Percentiles rank a stretch among this genome's conserved stretches.
Evolutionary conservation across 1,284 basidiomycete genomes (phyloP).

Genomic region (Xanthoconium separans): DNA sequence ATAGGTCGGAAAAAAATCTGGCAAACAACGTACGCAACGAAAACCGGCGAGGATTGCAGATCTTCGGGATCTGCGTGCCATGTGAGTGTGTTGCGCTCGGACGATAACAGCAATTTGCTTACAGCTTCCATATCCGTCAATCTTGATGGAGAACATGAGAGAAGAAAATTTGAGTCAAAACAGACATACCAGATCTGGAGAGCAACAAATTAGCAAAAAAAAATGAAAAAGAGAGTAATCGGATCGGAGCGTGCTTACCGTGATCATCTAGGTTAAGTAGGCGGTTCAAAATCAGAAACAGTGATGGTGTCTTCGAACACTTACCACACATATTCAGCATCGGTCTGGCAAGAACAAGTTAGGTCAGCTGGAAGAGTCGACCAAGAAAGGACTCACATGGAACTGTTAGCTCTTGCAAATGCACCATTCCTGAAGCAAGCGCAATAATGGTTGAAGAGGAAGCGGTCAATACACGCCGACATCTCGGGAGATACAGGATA

Average conservation of each 20-base stretch:
- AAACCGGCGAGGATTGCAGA: slow-evolving; percentile 76
- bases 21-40: slow-evolving; percentile 57
- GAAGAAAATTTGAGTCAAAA: background rate
- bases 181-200: slow-evolving; percentile 44
- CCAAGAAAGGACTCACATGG: slow-evolving; percentile 66
- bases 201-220: slow-evolving; percentile 25
- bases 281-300: background rate
- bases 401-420: slow-evolving; percentile 89
- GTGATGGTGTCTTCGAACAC: slow-evolving; percentile 14
- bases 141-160: slow-evolving; percentile 41
- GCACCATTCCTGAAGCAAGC: slow-evolving; percentile 84
- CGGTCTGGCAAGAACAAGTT: slow-evolving; percentile 38
- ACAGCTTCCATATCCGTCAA: slow-evolving; percentile 94
- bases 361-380: background rate
- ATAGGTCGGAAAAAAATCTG: background rate
- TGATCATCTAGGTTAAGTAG: slow-evolving; percentile 58
- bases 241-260: slow-evolving; percentile 43
- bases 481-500: slow-evolving; percentile 77
- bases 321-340: slow-evolving; percentile 66
- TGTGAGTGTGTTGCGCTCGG: slow-evolving; percentile 5
- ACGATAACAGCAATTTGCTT: slow-evolving; percentile 29
- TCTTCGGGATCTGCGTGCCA: slow-evolving; percentile 70
- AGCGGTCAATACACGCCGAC: slow-evolving; percentile 78
- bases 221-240: background rate
- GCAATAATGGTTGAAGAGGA: slow-evolving; percentile 91